These are phyloP conservation scores for Eucalyptus regnans DNA, from an alignment of 345 rosid species.

Conservation along the genomic window DNA sequence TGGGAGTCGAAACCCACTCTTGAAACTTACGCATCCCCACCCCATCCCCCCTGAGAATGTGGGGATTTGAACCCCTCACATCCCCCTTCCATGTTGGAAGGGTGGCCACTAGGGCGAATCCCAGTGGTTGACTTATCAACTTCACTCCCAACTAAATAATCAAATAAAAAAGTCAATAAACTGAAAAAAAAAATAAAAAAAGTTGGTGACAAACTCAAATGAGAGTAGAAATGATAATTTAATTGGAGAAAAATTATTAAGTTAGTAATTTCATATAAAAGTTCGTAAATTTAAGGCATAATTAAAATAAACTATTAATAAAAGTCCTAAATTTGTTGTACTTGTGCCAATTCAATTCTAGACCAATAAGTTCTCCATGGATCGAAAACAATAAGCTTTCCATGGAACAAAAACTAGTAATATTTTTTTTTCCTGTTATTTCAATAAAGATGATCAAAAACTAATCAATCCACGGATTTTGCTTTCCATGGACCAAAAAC, in stretches of 20 bases:
- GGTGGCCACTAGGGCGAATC: too few species aligned
- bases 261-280: background rate
- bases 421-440: too few species aligned
- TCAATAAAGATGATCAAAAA: fast-evolving
- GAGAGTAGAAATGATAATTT: background rate
- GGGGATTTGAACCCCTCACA: too few species aligned
- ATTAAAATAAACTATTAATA: too few species aligned
- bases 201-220: background rate
- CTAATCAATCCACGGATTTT: background rate
- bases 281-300: background rate
- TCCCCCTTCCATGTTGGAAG: too few species aligned
- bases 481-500: background rate
- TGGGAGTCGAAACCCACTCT: too few species aligned
- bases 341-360: too few species aligned
- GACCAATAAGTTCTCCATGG: background rate
- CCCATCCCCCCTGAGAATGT: too few species aligned
- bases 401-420: background rate
- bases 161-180: background rate
- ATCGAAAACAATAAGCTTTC: too few species aligned
- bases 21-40: too few species aligned
- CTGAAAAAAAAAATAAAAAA: background rate
- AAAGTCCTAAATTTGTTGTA: too few species aligned
- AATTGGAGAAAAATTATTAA: background rate
- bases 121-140: background rate
- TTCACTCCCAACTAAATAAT: background rate